Conservation (phyloP, 2,329 filamentous ascomycete species). For the Fusarium pininemorale region DNA sequence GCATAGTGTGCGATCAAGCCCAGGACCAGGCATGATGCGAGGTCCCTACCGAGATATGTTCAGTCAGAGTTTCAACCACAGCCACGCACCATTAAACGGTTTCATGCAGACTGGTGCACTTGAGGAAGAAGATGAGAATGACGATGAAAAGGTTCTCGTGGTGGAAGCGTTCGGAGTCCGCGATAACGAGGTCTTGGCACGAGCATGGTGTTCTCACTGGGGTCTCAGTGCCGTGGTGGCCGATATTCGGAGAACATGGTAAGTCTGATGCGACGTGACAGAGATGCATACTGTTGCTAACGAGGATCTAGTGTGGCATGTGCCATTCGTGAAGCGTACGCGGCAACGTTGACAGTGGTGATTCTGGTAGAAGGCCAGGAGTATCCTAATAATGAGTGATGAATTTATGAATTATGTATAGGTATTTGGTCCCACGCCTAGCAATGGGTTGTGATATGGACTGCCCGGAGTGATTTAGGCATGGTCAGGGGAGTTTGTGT, state of each 20-base stretch:
- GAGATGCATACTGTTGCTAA: constrained; percentile 11
- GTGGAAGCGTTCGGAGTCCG: constrained; percentile 77
- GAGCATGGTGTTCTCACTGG: constrained; percentile 82
- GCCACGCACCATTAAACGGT: constrained; percentile 15
- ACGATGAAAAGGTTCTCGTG: constrained; percentile 73
- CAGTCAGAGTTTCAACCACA: constrained; percentile 37
- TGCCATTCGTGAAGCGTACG: constrained; percentile 79
- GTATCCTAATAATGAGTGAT: constrained; percentile 55
- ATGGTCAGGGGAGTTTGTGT: constrained; percentile 19
- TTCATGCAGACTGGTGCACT: constrained; percentile 24
- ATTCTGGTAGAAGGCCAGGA: constrained; percentile 67
- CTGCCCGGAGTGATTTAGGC: constrained; percentile 8
- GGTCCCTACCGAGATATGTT: constrained; percentile 41
- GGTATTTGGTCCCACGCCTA: constrained; percentile 5
- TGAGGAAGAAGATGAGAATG: constrained; percentile 55
- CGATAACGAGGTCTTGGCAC: constrained; percentile 79
- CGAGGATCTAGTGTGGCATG: constrained; percentile 69
- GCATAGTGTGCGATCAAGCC: constrained; percentile 49
- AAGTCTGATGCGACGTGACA: constrained; percentile 43
- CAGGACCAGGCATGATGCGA: constrained; percentile 44
- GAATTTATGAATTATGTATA: constrained; percentile 41
- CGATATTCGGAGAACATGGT: constrained; percentile 74
- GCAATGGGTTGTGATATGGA: constrained; percentile 13
- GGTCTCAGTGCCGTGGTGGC: constrained; percentile 76
- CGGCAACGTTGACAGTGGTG: constrained; percentile 75